phyloP scores from a whole-genome alignment of 805 yeast species.

The Saturnispora besseyi region DNA sequence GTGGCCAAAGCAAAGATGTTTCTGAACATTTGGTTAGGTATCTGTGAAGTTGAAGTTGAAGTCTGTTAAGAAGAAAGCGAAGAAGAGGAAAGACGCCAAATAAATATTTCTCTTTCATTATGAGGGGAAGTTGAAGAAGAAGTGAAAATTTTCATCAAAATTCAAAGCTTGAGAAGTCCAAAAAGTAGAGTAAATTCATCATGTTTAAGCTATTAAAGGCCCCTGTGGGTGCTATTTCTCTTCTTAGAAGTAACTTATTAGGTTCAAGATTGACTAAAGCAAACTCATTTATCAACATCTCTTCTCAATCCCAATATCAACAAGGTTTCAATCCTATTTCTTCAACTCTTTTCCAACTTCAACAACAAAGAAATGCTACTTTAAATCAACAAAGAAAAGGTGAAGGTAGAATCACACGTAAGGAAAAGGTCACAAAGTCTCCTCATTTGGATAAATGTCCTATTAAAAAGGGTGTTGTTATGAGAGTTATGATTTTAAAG shows the following conservation, averaged over 20 bases:
- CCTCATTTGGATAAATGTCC: slow-evolving; percentile 84
- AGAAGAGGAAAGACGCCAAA: not conserved
- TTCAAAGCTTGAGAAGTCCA: not conserved
- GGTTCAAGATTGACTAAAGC: not conserved
- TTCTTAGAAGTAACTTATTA: not conserved
- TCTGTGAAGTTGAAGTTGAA: not conserved
- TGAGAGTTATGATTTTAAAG: slow-evolving; percentile 87
- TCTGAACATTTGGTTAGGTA: not conserved
- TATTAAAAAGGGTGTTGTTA: slow-evolving; percentile 84
- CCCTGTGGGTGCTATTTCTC: not conserved
- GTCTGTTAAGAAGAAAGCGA: not conserved
- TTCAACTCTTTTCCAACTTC: slow-evolving; percentile 13
- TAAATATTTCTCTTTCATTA: not conserved
- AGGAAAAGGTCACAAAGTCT: slow-evolving; percentile 43
- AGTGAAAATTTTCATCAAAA: slow-evolving; percentile 1
- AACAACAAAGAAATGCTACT: slow-evolving; percentile 52
- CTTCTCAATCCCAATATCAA: not conserved
- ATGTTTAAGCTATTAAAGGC: not conserved
- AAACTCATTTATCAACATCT: not conserved
- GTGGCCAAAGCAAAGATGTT: not conserved
- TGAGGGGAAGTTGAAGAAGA: not conserved
- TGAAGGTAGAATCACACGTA: slow-evolving; percentile 33
- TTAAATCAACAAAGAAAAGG: slow-evolving; percentile 72
- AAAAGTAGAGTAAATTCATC: not conserved
- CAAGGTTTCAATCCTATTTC: not conserved